Percentiles rank a stretch among this genome's conserved stretches.
These are phyloP conservation scores for Phialocephala sp. DNA, from an alignment of 2,329 filamentous ascomycete species.

Conservation along the genomic window DNA sequence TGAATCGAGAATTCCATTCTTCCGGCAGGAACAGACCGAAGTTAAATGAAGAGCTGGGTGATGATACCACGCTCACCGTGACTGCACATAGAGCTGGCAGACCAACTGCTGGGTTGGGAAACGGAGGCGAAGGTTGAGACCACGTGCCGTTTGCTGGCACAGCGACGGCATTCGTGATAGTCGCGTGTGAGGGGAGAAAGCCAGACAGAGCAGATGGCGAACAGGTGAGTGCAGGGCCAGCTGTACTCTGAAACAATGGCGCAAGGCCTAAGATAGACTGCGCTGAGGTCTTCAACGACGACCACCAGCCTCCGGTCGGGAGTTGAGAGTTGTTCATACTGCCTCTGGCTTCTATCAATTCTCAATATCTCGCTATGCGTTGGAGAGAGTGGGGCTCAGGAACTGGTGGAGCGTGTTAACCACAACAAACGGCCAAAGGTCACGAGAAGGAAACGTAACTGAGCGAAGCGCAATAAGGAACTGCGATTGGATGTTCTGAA, in stretches of 20 bases:
- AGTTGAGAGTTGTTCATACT: conserved; percentile 4
- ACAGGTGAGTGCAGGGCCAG: conserved; percentile 18
- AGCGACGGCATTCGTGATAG: conserved; percentile 18
- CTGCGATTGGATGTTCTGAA: neutral
- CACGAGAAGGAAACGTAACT: no score
- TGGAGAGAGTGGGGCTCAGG: neutral
- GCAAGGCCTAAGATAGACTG: conserved; percentile 17
- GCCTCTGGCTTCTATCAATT: neutral
- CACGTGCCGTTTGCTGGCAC: conserved; percentile 23
- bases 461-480: no score
- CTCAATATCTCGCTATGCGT: neutral
- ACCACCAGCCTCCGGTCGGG: conserved; percentile 8
- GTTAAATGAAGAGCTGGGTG: conserved; percentile 44
- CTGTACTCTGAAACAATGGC: neutral
- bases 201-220: conserved; percentile 16
- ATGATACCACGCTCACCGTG: conserved; percentile 45
- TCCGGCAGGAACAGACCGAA: conserved; percentile 48
- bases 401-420: neutral
- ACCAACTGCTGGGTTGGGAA: conserved; percentile 45
- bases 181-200: conserved; percentile 23
- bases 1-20: conserved; percentile 46
- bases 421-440: neutral
- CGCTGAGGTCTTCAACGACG: conserved; percentile 10
- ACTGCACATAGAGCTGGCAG: conserved; percentile 48
- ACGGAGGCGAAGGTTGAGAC: conserved; percentile 25